phyloP scores from a whole-genome alignment of 202 grass and related monocot species.

The Schoenoplectus tabernaemontani region DNA sequence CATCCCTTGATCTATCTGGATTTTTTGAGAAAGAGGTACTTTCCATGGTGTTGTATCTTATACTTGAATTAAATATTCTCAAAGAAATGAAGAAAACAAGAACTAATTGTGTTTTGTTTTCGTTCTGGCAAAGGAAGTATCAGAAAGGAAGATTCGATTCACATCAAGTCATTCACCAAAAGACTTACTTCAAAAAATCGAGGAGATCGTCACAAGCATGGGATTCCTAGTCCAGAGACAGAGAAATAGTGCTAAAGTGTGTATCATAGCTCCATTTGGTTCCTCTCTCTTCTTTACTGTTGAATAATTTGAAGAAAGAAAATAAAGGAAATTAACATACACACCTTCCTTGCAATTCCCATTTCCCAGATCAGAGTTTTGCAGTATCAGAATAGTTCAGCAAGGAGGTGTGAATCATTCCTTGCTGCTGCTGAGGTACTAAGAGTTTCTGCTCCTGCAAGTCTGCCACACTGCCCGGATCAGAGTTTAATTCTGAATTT shows the following conservation, averaged over 20 bases:
- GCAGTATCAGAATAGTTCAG: conserved; percentile 33
- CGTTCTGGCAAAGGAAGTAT: conserved; percentile 47
- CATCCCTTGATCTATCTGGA: conserved; percentile 83
- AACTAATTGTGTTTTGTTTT: conserved; percentile 15
- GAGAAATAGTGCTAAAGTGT: conserved; percentile 51
- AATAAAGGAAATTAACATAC: conserved; percentile 20
- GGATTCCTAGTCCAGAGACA: conserved; percentile 50
- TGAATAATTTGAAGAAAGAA: neutral
- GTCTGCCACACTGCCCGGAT: too few species aligned
- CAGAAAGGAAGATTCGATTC: conserved; percentile 82
- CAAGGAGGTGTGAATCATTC: conserved; percentile 34
- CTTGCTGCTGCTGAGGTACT: conserved; percentile 48
- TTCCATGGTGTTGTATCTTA: neutral
- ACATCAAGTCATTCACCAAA: conserved; percentile 56
- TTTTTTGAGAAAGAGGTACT: conserved; percentile 95
- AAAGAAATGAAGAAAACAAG: neutral
- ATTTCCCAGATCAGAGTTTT: conserved; percentile 59
- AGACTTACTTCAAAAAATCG: conserved; percentile 64
- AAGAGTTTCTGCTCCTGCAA: conserved; percentile 9
- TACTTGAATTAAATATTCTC: conserved; percentile 1
- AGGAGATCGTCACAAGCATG: conserved; percentile 41
- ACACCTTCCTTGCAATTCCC: neutral
- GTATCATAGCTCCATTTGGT: neutral
- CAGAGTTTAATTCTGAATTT: too few species aligned
- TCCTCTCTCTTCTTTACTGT: conserved; percentile 3